Percentiles rank a stretch among this genome's conserved stretches.
Evolutionary conservation across 2,329 filamentous ascomycete species (phyloP).

Genomic region (Fusarium sp.): DNA sequence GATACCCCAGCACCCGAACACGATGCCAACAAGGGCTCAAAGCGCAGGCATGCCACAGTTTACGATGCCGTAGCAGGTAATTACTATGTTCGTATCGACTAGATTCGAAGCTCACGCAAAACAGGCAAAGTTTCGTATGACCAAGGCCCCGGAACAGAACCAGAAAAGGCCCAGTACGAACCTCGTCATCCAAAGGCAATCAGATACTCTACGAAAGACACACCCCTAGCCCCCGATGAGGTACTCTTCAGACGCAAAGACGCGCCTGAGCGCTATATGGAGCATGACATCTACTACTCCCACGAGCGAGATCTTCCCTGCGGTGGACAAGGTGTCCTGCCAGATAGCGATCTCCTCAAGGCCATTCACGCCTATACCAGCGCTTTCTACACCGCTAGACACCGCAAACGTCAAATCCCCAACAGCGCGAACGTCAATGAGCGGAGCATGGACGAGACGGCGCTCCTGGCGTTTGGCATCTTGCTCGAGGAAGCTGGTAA

Average conservation of each 20-base stretch:
- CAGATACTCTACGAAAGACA: conserved; percentile 45
- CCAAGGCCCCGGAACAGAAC: conserved; percentile 38
- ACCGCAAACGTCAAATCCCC: conserved; percentile 35
- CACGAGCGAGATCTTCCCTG: conserved; percentile 65
- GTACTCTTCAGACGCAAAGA: conserved; percentile 73
- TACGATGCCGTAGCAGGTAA: conserved; percentile 80
- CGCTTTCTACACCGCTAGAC: conserved; percentile 68
- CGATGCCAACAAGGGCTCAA: conserved; percentile 24
- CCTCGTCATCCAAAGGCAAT: conserved; percentile 33
- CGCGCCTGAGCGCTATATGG: conserved; percentile 74
- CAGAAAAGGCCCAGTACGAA: conserved; percentile 30
- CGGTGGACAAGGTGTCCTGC: conserved; percentile 63
- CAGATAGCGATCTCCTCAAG: conserved; percentile 76
- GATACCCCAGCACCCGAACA: conserved; percentile 21
- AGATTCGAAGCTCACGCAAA: conserved; percentile 41
- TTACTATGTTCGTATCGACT: conserved; percentile 14
- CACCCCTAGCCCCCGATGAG: conserved; percentile 71
- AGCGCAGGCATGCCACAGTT: conserved; percentile 62
- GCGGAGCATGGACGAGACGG: conserved; percentile 80
- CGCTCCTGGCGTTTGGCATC: conserved; percentile 78
- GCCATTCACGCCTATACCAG: conserved; percentile 75
- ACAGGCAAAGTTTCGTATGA: conserved; percentile 49
- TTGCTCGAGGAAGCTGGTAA: conserved; percentile 76
- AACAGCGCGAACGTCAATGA: conserved; percentile 56
- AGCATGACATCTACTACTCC: conserved; percentile 77